Conservation (phyloP, 139 green algal genomes). For the Micractinium conductrix region DNA sequence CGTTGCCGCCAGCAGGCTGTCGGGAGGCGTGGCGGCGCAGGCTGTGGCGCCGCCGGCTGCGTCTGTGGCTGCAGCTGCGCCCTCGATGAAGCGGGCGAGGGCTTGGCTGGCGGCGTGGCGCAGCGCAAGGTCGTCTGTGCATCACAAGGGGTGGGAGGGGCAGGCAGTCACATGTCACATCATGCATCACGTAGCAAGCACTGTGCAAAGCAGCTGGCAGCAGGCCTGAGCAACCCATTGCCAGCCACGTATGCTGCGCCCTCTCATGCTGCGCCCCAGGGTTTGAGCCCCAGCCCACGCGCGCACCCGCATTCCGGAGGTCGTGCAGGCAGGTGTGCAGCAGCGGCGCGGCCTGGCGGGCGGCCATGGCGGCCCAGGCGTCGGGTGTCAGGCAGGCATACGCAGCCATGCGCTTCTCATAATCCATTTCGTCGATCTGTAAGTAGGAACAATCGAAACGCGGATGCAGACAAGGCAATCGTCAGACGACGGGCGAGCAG, state of each 20-base stretch:
- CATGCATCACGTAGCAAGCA: no score
- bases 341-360: conserved; percentile 57
- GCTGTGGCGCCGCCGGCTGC: not conserved
- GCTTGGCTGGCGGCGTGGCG: conserved; percentile 71
- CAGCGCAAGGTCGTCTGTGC: conserved; percentile 70
- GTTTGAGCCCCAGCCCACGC: no score
- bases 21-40: not conserved
- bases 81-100: conserved; percentile 49
- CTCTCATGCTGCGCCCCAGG: no score
- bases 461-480: no score
- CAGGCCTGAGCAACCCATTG: no score
- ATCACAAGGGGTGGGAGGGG: no score
- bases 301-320: conserved; percentile 55
- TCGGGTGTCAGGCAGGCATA: conserved; percentile 61
- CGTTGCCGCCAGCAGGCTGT: conserved; percentile 36
- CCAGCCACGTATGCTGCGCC: no score
- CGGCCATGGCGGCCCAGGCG: conserved; percentile 53
- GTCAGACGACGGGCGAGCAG: no score
- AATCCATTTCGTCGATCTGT: conserved; percentile 67
- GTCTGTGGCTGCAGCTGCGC: not conserved
- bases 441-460: not conserved
- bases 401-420: conserved; percentile 67
- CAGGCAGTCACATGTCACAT: no score
- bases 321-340: conserved; percentile 70
- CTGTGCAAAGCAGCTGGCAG: no score